These are phyloP conservation scores for Massariosphaeria phaeospora DNA, from an alignment of 495 filamentous ascomycete genomes.

Conservation along the genomic window DNA sequence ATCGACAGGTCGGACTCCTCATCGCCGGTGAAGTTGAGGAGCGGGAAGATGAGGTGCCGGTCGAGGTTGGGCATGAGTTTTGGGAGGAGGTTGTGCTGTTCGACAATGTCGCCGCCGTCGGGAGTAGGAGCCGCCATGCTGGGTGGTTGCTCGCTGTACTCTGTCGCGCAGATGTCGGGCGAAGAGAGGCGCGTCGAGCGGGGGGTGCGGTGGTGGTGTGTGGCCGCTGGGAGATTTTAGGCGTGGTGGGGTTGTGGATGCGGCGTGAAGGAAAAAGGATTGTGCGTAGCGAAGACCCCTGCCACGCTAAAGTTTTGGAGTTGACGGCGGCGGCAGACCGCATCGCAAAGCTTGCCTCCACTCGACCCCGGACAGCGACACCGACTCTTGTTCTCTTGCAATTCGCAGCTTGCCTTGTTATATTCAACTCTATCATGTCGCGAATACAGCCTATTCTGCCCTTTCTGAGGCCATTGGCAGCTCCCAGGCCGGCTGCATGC, in stretches of 20 bases:
- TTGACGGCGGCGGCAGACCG: constrained; percentile 1
- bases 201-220: constrained; percentile 1
- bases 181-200: background rate
- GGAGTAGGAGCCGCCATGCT: constrained; percentile 52
- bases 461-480: constrained; percentile 37
- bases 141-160: constrained; percentile 3
- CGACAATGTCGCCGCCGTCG: constrained; percentile 51
- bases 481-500: constrained; percentile 29
- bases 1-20: constrained; percentile 55
- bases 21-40: constrained; percentile 72
- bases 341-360: constrained; percentile 7
- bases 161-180: background rate
- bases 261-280: constrained; percentile 13
- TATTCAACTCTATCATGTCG: constrained; percentile 27
- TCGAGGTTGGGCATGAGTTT: constrained; percentile 90
- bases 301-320: constrained; percentile 24
- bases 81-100: constrained; percentile 75
- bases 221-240: constrained; percentile 9
- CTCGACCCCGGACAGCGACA: background rate
- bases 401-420: background rate
- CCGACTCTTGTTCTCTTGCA: background rate
- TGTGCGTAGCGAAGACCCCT: constrained; percentile 24
- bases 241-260: background rate
- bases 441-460: constrained; percentile 28
- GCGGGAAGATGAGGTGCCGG: constrained; percentile 89